Base-by-base conservation (phyloP, 2,329 filamentous ascomycete species). In the Aspergillus nomiae region DNA sequence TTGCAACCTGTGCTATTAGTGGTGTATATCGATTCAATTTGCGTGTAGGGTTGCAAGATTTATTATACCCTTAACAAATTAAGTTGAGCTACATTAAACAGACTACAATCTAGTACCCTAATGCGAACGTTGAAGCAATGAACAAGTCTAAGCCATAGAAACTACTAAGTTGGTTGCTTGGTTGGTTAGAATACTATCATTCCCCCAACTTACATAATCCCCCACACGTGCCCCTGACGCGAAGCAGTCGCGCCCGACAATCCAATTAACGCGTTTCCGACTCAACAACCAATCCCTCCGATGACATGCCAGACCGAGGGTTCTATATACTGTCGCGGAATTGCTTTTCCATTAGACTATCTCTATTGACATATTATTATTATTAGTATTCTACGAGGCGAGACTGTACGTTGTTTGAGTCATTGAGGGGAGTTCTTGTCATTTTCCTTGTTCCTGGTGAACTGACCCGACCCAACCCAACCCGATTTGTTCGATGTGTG, bases 221-320 rank as follows among this genome's bases (percentile, higher is more conserved):
- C 16, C 9, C 28, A 60, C 63, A 66, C 63, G 64, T 62, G 61
- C 59, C 21, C 54, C 46, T 28, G 59, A 64, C 64, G 64, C 64
- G 64, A 63, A 36, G 32, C 9, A n/a, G 43, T 50, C 46, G 58
- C 62, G 60, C 58, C 63, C 9, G 61, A 62, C 57, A 63, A 67
- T 65, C 63, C 65, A 69, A 69, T 69, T 69, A 67, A 69, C 67
- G 67, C 67, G 67, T 67, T 63, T 56, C 28, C 6, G 26, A 50
- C 26, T 30, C 16, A 30, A 50, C 46, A 28, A 9, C 8, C 46
- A 16, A 19, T 26, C 46, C 4, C 16, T 50, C 24, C 26, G 46
- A 19, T 48, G 48, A 51, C 48, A 32, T 51, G 10, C 48, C 48
- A 19, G 21, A 16, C 46, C 16, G 24, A 30, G 10, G 14, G 5